These are phyloP conservation scores for Aspergillus thermomutatus DNA, from an alignment of 2,329 filamentous ascomycete species.

Conservation along the genomic window DNA sequence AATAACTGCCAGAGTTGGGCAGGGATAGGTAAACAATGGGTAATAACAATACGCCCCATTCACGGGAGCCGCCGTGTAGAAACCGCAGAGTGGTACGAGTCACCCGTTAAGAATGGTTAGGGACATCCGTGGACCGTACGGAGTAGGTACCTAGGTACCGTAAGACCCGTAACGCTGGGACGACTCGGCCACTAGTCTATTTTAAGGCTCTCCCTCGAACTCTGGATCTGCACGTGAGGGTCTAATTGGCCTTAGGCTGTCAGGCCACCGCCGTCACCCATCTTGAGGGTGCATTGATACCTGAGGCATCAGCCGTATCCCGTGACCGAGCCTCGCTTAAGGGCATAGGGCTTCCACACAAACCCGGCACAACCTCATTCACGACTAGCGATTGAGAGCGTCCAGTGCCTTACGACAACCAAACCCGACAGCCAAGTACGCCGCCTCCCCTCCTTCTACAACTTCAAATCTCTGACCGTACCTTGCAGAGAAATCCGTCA, in stretches of 20 bases:
- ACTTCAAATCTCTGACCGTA: constrained; percentile 28
- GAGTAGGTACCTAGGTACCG: constrained; percentile 14
- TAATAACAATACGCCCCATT: background rate
- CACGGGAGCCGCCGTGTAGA: background rate
- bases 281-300: background rate
- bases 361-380: constrained; percentile 32
- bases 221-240: constrained; percentile 9
- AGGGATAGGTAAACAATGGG: background rate
- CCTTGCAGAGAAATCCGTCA: constrained; percentile 49
- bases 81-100: background rate
- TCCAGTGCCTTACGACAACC: constrained; percentile 37
- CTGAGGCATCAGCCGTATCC: constrained; percentile 15
- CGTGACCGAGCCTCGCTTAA: constrained; percentile 37
- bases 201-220: background rate
- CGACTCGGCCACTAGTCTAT: constrained; percentile 19
- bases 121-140: background rate
- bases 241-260: constrained; percentile 9
- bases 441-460: constrained; percentile 22
- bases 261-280: constrained; percentile 14
- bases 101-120: background rate
- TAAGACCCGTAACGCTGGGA: constrained; percentile 20
- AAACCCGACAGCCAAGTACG: constrained; percentile 41
- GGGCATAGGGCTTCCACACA: constrained; percentile 39
- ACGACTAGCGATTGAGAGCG: constrained; percentile 24
- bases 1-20: background rate